Evolutionary conservation across 495 filamentous ascomycete species (phyloP), one percentile per base, ranked within the genome.

Genomic region (Trichoderma gamsii): DNA sequence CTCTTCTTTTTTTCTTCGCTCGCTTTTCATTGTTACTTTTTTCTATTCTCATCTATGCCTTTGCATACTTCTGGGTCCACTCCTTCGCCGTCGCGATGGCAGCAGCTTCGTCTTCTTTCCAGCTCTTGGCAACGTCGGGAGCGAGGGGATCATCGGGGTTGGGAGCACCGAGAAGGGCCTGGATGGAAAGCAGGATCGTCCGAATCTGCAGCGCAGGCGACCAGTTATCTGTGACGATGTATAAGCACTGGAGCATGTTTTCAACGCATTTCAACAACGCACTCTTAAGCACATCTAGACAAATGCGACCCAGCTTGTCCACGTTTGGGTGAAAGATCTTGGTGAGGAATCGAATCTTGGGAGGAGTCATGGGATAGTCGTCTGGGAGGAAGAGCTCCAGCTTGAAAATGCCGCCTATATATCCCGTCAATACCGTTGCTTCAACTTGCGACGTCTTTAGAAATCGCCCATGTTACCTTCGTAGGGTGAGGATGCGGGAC

Each of bases 311-410:
- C 0, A 98, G 86, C 79, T 95, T 94, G 76, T 99, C 95, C 70
- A 99, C 97, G 77, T 99, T 99, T 41, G 95, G 95, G 75, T 99
- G 95, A 77, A 97, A 99, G 77, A 99, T 99, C 79, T 97, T 97
- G 71, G 95, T 99, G 23, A 99, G 80, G 79, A 99, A 99, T 49
- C 95, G 90, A 71, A 99, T 97, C 82, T 97, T 97, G 15, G 95
- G 95, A 35, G 95, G 95, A 43, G 92, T 96, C 95, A 99, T 99
- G 12, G 95, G 95, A 75, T 99, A 99, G 79, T 99, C 95, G 74
- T 99, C 95, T 43, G 95, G 96, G n/a, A 99, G 84, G 80, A 99
- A 99, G 9, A 99, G 86, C 79, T 99, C 95, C 68, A 97, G 92
- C 76, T 93, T 92, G 84, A 99, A 99, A 71, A 97, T 86, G 64